Percentiles rank a stretch among this genome's conserved stretches.
Conservation (phyloP, 768 basidiomycete species). For the Phaeolepiota aurea region DNA sequence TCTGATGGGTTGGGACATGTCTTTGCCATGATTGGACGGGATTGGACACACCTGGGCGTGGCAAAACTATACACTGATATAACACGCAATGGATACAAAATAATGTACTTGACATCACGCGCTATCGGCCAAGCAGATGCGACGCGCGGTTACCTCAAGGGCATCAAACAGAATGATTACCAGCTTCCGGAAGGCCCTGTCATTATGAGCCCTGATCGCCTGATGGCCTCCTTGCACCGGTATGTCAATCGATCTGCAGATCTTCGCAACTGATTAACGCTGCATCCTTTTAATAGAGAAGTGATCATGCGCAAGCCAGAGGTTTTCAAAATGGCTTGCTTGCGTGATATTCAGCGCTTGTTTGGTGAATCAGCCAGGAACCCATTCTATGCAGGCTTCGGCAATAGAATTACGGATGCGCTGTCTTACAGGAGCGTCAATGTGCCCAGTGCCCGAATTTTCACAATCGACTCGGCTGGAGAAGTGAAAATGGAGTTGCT, state of each 20-base stretch:
- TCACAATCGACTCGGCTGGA: slow-evolving; percentile 91
- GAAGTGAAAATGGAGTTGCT: slow-evolving; percentile 96
- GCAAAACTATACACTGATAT: slow-evolving; percentile 98
- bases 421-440: slow-evolving; percentile 96
- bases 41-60: slow-evolving; percentile 97
- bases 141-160: slow-evolving; percentile 88
- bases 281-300: slow-evolving; percentile 48
- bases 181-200: slow-evolving; percentile 97
- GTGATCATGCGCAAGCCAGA: slow-evolving; percentile 99
- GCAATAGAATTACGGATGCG: slow-evolving; percentile 97
- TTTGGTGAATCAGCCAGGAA: slow-evolving; percentile 67
- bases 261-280: not conserved
- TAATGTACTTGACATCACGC: slow-evolving; percentile 94
- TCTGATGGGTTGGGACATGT: slow-evolving; percentile 96
- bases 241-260: slow-evolving; percentile 20
- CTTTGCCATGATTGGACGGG: slow-evolving; percentile 94
- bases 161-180: slow-evolving; percentile 92
- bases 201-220: slow-evolving; percentile 95
- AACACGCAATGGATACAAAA: slow-evolving; percentile 90
- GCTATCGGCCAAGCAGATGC: slow-evolving; percentile 98
- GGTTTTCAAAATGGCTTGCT: slow-evolving; percentile 99
- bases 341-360: slow-evolving; percentile 87
- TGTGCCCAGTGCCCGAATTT: slow-evolving; percentile 89
- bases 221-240: slow-evolving; percentile 94
- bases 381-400: slow-evolving; percentile 96